These are phyloP conservation scores for Pichia kudriavzevii DNA, from an alignment of 1,139 yeast genomes.

Conservation along the genomic window DNA sequence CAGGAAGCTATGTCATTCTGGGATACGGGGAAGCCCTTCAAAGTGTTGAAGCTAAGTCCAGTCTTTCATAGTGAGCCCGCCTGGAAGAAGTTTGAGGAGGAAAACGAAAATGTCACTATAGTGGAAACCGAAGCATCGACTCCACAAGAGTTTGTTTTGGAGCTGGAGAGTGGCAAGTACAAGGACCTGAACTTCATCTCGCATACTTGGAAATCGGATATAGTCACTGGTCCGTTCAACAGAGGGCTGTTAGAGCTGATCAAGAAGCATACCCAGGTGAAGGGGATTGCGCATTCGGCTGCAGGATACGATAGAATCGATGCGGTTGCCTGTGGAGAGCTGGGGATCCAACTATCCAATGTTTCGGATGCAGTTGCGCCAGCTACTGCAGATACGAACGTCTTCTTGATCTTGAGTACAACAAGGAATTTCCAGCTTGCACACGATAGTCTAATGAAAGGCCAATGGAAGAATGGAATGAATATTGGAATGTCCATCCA, in stretches of 20 bases:
- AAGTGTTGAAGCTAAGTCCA: constrained; percentile 54
- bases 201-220: constrained; percentile 29
- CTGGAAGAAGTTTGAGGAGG: constrained; percentile 44
- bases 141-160: constrained; percentile 44
- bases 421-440: constrained; percentile 54
- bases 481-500: constrained; percentile 53
- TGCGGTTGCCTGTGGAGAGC: constrained; percentile 40
- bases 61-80: constrained; percentile 44
- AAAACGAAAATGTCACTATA: constrained; percentile 37
- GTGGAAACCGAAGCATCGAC: constrained; percentile 24
- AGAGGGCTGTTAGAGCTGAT: constrained; percentile 55
- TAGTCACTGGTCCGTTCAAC: constrained; percentile 66
- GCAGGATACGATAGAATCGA: constrained; percentile 92
- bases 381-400: constrained; percentile 77
- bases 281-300: constrained; percentile 69
- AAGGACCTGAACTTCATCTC: constrained; percentile 40
- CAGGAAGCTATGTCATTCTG: too few relatives aligned
- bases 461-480: constrained; percentile 51
- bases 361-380: constrained; percentile 66
- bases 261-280: constrained; percentile 44
- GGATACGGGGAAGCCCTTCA: too few relatives aligned
- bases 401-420: constrained; percentile 56
- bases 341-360: constrained; percentile 57
- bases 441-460: constrained; percentile 41
- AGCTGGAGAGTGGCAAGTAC: constrained; percentile 42